A percentile compares a stretch with the other conserved stretches of the same genome.
phyloP scores from a whole-genome alignment of 2,329 filamentous ascomycete species.

The Emergomyces orientalis region DNA sequence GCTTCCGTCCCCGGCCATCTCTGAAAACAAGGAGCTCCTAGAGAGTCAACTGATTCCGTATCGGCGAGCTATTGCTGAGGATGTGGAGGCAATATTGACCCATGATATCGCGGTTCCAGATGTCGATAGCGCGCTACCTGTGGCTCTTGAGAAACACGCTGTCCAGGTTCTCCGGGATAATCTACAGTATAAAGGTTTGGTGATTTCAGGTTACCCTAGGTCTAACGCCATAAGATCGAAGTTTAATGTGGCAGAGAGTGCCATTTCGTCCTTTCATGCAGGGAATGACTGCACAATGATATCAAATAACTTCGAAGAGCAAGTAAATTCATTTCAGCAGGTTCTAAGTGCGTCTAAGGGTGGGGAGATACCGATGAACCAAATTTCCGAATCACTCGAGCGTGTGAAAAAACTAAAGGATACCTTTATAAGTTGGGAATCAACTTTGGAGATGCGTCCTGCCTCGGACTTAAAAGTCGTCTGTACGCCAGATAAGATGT shows the following conservation, averaged over 20 bases:
- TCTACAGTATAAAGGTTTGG: slow-evolving; percentile 37
- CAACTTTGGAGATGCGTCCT: slow-evolving; percentile 15
- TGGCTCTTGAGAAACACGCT: slow-evolving; percentile 31
- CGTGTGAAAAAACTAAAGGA: slow-evolving; percentile 31
- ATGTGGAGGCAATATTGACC: slow-evolving; percentile 38
- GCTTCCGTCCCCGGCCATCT: slow-evolving; percentile 34
- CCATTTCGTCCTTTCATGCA: slow-evolving; percentile 35
- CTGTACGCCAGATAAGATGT: slow-evolving; percentile 29
- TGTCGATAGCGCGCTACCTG: slow-evolving; percentile 29
- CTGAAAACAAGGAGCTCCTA: slow-evolving; percentile 30
- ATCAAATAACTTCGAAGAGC: slow-evolving; percentile 38
- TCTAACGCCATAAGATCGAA: slow-evolving; percentile 37
- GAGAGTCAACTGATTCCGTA: slow-evolving; percentile 39
- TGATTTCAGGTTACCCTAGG: slow-evolving; percentile 39
- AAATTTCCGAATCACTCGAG: slow-evolving; percentile 28
- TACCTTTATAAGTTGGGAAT: slow-evolving; percentile 28
- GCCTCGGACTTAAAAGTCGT: slow-evolving; percentile 17
- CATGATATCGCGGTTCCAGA: slow-evolving; percentile 36
- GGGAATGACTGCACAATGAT: slow-evolving; percentile 40
- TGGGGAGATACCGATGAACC: slow-evolving; percentile 25
- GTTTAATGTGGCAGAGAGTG: slow-evolving; percentile 34
- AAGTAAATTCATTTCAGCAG: slow-evolving; percentile 33
- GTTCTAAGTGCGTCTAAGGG: slow-evolving; percentile 31
- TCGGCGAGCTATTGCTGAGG: slow-evolving; percentile 34
- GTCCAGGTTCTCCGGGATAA: slow-evolving; percentile 35